A percentile compares a stretch with the other conserved stretches of the same genome.
These are phyloP conservation scores for Diphasiastrum complanatum DNA, from an alignment of 83 land plant species.

Conservation along the genomic window DNA sequence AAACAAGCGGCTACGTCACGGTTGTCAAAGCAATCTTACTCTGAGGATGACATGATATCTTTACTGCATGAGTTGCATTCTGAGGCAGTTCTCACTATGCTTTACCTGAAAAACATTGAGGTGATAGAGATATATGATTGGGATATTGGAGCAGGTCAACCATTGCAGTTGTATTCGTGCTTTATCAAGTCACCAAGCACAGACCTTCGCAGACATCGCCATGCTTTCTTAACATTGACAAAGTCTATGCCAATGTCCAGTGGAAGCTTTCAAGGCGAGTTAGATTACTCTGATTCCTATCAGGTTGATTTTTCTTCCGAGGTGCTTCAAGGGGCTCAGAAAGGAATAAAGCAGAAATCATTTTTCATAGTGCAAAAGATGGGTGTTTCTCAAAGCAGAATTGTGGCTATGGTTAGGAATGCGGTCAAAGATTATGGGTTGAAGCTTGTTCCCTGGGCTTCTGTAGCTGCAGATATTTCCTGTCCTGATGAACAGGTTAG, in stretches of 20 bases:
- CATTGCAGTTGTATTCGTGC: slow-evolving; percentile 62
- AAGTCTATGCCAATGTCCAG: slow-evolving; percentile 17
- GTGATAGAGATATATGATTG: slow-evolving; percentile 73
- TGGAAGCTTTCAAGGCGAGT: neutral
- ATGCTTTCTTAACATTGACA: slow-evolving; percentile 58
- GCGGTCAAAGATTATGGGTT: slow-evolving; percentile 72
- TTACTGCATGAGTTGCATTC: slow-evolving; percentile 60
- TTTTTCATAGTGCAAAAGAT: slow-evolving; percentile 69
- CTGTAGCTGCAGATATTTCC: slow-evolving; percentile 81
- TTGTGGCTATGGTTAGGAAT: slow-evolving; percentile 58
- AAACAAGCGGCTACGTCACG: slow-evolving; percentile 77
- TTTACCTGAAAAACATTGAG: slow-evolving; percentile 70
- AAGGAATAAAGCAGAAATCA: slow-evolving; percentile 25
- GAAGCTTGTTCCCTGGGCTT: slow-evolving; percentile 88
- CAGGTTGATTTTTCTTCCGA: slow-evolving; percentile 52
- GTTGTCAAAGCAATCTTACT: slow-evolving; percentile 71
- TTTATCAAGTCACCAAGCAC: slow-evolving; percentile 37
- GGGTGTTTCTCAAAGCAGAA: slow-evolving; percentile 65
- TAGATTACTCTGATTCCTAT: slow-evolving; percentile 45
- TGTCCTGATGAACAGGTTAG: slow-evolving; percentile 41
- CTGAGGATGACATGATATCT: slow-evolving; percentile 55
- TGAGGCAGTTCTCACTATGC: slow-evolving; percentile 65
- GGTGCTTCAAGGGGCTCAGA: slow-evolving; percentile 22
- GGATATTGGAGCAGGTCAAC: slow-evolving; percentile 42
- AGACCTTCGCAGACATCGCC: slow-evolving; percentile 62